These are phyloP conservation scores for Prunella vulgaris DNA, from an alignment of 257 asterid genomes.

Conservation along the genomic window DNA sequence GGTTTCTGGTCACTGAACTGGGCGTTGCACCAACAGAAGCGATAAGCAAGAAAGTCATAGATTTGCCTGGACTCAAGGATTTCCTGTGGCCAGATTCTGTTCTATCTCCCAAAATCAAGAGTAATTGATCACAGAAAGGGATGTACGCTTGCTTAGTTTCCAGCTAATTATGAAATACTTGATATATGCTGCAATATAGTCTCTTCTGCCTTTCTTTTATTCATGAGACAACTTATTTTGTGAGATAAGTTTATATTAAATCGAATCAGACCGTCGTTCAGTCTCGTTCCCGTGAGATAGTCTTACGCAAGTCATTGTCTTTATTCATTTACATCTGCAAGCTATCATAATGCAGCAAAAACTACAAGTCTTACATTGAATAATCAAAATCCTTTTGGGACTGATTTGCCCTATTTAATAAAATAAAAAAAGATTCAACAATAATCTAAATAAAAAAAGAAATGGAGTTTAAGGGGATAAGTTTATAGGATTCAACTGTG, in stretches of 20 bases:
- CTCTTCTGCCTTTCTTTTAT: neutral
- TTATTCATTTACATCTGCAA: no score
- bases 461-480: slow-evolving; percentile 39
- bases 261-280: no score
- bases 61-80: slow-evolving; percentile 42
- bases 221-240: no score
- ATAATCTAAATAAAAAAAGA: no score
- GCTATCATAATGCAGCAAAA: no score
- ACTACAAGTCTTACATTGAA: no score
- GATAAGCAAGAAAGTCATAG: slow-evolving; percentile 46
- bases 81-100: slow-evolving; percentile 50
- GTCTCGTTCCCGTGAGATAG: no score
- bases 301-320: no score
- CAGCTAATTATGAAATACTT: neutral
- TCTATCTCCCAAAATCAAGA: slow-evolving; percentile 51
- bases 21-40: slow-evolving; percentile 43
- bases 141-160: neutral
- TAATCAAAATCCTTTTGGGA: no score
- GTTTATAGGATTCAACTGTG: slow-evolving; percentile 30
- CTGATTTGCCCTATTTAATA: no score
- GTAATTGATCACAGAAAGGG: slow-evolving; percentile 19
- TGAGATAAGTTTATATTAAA: no score
- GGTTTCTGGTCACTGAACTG: slow-evolving; percentile 38
- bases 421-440: no score
- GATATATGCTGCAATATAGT: neutral